Percentiles rank a stretch among this genome's conserved stretches.
phyloP scores from a whole-genome alignment of 2,329 filamentous ascomycete genomes.

The Diaporthe citriasiana region DNA sequence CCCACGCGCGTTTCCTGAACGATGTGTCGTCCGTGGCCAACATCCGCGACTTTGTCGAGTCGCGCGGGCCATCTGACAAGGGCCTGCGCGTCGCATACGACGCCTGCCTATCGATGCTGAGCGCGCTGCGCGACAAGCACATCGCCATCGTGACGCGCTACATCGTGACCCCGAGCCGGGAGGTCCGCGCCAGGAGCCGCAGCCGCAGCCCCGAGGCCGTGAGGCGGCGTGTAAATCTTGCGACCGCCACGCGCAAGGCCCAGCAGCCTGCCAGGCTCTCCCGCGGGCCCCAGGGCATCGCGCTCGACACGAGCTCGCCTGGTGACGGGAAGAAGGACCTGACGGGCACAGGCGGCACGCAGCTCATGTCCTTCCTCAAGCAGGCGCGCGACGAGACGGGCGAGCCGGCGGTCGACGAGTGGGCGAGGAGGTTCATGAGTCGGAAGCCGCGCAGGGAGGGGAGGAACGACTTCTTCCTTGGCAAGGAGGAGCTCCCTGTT shows the following conservation, averaged over 20 bases:
- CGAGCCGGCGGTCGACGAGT: constrained; percentile 83
- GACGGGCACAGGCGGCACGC: constrained; percentile 92
- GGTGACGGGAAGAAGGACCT: constrained; percentile 69
- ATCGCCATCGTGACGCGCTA: constrained; percentile 97
- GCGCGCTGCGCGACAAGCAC: constrained; percentile 87
- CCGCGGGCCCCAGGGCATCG: constrained; percentile 46
- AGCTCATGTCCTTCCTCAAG: constrained; percentile 94
- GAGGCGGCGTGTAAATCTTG: constrained; percentile 71
- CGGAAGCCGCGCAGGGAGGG: constrained; percentile 64
- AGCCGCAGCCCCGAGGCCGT: constrained; percentile 69
- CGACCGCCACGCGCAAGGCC: constrained; percentile 66
- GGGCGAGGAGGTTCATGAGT: constrained; percentile 72
- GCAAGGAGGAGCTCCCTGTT: constrained; percentile 63
- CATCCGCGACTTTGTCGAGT: constrained; percentile 85
- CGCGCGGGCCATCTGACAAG: constrained; percentile 67
- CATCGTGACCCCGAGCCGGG: constrained; percentile 89
- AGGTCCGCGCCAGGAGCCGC: constrained; percentile 75
- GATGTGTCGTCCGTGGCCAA: constrained; percentile 86
- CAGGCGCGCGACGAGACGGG: constrained; percentile 97
- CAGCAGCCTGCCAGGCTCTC: constrained; percentile 34
- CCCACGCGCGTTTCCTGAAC: constrained; percentile 89
- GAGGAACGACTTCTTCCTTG: constrained; percentile 70
- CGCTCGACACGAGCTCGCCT: constrained; percentile 45
- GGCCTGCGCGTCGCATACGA: constrained; percentile 87
- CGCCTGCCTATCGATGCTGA: constrained; percentile 81